Evolutionary conservation across 23 red algal species (phyloP).

Genomic region (Porphyridium purpureum): DNA sequence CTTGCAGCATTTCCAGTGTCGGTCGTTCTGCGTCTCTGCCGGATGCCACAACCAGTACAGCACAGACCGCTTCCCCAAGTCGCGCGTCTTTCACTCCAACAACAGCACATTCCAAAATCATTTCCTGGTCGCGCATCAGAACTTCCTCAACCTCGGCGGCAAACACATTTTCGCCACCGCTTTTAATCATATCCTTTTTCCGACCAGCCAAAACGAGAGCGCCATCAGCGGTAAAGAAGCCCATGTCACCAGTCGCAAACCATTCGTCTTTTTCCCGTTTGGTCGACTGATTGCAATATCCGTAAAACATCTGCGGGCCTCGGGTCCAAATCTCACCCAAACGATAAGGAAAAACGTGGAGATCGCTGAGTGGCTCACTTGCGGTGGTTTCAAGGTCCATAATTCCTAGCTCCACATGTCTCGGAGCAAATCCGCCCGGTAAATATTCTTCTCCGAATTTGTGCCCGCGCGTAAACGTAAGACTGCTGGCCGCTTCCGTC

Average conservation of each 20-base stretch:
- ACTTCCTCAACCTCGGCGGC: slow-evolving; percentile 38
- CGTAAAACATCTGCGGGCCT: not conserved
- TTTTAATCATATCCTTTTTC: slow-evolving; percentile 34
- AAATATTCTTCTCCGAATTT: too few relatives aligned
- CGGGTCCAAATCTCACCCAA: not conserved
- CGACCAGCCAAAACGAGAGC: slow-evolving; percentile 18
- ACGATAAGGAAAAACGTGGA: too few relatives aligned
- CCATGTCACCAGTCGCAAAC: slow-evolving; percentile 50
- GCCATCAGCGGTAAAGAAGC: slow-evolving; percentile 13
- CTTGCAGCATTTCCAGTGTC: not conserved
- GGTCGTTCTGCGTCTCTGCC: not conserved
- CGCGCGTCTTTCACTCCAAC: slow-evolving; percentile 31
- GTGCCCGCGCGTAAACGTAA: slow-evolving; percentile 24
- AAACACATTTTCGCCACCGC: slow-evolving; percentile 42
- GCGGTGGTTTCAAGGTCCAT: not conserved
- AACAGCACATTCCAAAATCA: slow-evolving; percentile 26
- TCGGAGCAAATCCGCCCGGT: slow-evolving; percentile 4
- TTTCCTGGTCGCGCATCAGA: slow-evolving; percentile 8
- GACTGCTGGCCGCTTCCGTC: slow-evolving; percentile 36
- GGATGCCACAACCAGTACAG: slow-evolving; percentile 12
- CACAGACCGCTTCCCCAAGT: slow-evolving; percentile 47
- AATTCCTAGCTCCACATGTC: slow-evolving; percentile 17
- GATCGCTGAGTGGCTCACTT: too few relatives aligned
- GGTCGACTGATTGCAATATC: not conserved
- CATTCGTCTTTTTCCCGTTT: slow-evolving; percentile 6